Base-by-base conservation (phyloP, 305 asterid species). In the Rubia peregrina region DNA sequence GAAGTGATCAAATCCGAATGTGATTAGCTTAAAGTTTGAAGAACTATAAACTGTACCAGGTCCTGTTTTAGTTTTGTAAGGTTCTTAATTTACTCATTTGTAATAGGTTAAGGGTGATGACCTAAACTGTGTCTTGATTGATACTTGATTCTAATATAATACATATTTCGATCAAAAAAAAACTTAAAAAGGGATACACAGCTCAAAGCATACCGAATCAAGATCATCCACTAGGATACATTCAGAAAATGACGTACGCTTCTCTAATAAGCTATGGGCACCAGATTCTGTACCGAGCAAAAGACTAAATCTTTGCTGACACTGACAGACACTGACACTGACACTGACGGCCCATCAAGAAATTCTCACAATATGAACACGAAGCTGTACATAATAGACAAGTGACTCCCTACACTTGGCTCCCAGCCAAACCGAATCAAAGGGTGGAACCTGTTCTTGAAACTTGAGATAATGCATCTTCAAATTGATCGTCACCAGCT, bases 401-500 rank as follows among this genome's bases (percentile, higher is more conserved):
- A n/a, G n/a, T n/a, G n/a, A n/a, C n/a, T n/a, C n/a, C n/a, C n/a
- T n/a, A n/a, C n/a, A n/a, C n/a, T n/a, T n/a, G n/a, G n/a, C n/a
- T n/a, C n/a, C n/a, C n/a, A n/a, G n/a, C 42, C 40, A 53, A 64
- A n/a, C n/a, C 9, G 0, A 14, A 75, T 88, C 85, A 90, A 49
- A 76, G 86, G 30, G 59, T 51, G 42, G 90, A 78, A 40, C 75
- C 89, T 13, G 88, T 33, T 77, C 84, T 80, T 0, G 92, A 79
- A 44, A 81, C 86, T 5, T 78, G 91, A 70, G 96, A 88, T 33
- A 88, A 44, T 7, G 92, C 95, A 75, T 85, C 90, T 44, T 89
- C 98, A 61, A 79, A 83, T 82, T 78, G 89, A 55, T 88, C 89
- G 36, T 84, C 95, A 3, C 83, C 94, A 5, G 71, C 83, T 77